These are phyloP conservation scores for Rhynchosporium agropyri DNA, from an alignment of 2,329 filamentous ascomycete genomes.

Conservation along the genomic window DNA sequence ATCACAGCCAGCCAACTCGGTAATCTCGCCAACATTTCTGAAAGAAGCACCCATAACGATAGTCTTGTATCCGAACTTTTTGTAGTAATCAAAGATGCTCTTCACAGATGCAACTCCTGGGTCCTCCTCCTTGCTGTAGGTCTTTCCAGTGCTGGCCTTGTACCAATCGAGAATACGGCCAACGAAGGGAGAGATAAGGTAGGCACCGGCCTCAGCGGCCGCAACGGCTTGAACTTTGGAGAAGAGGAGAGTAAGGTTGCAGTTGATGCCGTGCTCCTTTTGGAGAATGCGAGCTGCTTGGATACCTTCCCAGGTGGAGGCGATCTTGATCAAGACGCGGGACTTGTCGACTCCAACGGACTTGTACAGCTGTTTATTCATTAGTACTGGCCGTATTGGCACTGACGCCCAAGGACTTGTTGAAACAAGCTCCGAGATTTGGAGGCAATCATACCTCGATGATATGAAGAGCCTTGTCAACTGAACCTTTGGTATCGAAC, in stretches of 20 bases:
- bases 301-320: constrained; percentile 99
- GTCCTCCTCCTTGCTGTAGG: constrained; percentile 87
- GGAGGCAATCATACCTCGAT: constrained; percentile 75
- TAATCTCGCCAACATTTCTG: constrained; percentile 95
- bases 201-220: constrained; percentile 91
- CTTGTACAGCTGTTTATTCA: constrained; percentile 78
- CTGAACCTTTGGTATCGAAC: constrained; percentile 89
- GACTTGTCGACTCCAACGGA: constrained; percentile 88
- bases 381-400: background rate
- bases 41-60: constrained; percentile 99
- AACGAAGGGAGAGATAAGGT: constrained; percentile 98
- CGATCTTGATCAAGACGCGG: constrained; percentile 97
- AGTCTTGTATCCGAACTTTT: constrained; percentile 99
- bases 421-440: background rate
- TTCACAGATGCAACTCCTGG: constrained; percentile 94
- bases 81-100: constrained; percentile 99
- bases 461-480: constrained; percentile 95
- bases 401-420: background rate
- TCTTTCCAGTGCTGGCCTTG: constrained; percentile 95
- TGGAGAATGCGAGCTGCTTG: constrained; percentile 97
- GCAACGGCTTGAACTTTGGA: constrained; percentile 92
- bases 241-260: constrained; percentile 99
- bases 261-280: constrained; percentile 94
- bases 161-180: constrained; percentile 99
- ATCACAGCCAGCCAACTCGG: constrained; percentile 95